A percentile compares a stretch with the other conserved stretches of the same genome.
Evolutionary conservation across 73 alveolate genomes (phyloP).

Genomic region (Paramecium primaurelia): DNA sequence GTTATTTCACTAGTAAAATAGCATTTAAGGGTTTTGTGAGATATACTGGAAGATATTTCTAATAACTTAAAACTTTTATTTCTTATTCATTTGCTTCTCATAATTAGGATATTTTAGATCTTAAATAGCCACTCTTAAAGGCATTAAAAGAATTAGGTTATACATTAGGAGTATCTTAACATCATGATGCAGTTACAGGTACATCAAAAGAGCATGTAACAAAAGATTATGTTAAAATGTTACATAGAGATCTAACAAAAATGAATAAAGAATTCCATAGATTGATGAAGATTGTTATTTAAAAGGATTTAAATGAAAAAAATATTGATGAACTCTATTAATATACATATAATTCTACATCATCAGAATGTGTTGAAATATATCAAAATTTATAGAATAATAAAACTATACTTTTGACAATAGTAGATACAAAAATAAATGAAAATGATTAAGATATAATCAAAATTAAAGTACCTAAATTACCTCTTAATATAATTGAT

Average conservation of each 20-base stretch:
- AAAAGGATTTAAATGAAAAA: neutral
- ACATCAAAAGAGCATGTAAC: conserved; percentile 82
- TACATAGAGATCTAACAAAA: neutral
- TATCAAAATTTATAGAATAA: neutral
- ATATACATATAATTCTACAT: neutral
- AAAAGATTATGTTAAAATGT: conserved; percentile 65
- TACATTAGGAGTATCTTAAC: conserved; percentile 67
- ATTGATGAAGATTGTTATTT: neutral
- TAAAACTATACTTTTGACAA: neutral
- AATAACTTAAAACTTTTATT: neutral
- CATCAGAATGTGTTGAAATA: neutral
- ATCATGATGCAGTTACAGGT: conserved; percentile 94
- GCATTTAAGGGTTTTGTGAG: conserved; percentile 79
- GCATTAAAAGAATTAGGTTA: neutral
- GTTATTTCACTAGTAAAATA: conserved; percentile 89
- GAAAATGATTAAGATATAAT: neutral
- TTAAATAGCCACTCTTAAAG: neutral
- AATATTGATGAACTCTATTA: neutral
- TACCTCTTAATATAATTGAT: neutral
- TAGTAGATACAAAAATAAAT: neutral
- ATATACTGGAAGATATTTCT: conserved; percentile 62
- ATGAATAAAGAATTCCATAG: neutral
- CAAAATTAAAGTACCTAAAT: conserved; percentile 25
- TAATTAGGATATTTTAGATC: neutral
- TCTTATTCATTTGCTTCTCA: neutral